Evolutionary conservation across 225 moss, liverwort and hornwort species (phyloP).

Genomic region (Ulota crispa): DNA sequence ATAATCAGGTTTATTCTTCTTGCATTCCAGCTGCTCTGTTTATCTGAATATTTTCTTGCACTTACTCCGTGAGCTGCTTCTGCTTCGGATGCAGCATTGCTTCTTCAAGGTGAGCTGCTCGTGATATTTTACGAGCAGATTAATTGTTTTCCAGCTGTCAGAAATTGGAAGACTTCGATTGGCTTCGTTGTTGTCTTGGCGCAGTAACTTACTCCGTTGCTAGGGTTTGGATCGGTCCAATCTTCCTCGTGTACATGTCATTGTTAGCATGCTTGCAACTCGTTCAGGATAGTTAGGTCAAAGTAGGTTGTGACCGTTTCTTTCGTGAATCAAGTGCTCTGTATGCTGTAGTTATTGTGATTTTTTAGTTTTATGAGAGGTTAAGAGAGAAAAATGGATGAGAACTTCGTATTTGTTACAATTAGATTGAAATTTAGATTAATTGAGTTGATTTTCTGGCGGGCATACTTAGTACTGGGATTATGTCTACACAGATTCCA

Average conservation of each 20-base stretch:
- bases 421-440: neutral
- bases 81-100: neutral
- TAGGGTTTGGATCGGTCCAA: neutral
- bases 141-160: neutral
- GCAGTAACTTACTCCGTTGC: neutral
- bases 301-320: neutral
- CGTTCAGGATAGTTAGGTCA: neutral
- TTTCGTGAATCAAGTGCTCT: neutral
- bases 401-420: neutral
- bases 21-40: neutral
- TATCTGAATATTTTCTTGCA: too few relatives aligned
- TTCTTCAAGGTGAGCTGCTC: neutral
- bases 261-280: neutral
- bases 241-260: neutral
- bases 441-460: neutral
- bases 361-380: neutral
- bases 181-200: neutral
- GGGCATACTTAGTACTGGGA: neutral
- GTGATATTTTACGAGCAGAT: neutral
- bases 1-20: neutral
- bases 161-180: neutral
- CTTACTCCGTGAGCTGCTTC: neutral
- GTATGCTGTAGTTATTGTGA: neutral
- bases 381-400: neutral
- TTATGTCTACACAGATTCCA: fast-evolving